A percentile compares a stretch with the other conserved stretches of the same genome.
phyloP scores from a whole-genome alignment of 2,329 filamentous ascomycete genomes.

The Paecilomyces sp. region DNA sequence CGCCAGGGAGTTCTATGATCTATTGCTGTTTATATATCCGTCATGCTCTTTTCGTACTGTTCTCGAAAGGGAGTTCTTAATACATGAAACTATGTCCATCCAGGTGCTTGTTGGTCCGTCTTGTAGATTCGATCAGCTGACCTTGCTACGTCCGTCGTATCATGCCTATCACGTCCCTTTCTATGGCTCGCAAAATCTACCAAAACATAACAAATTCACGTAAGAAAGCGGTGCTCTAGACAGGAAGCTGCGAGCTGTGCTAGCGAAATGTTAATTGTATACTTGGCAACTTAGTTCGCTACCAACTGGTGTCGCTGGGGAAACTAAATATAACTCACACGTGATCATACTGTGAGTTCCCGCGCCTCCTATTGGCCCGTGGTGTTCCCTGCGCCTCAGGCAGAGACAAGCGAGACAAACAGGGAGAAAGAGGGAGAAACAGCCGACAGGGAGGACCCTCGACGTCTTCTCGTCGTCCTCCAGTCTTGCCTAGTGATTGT shows the following conservation, averaged over 20 bases:
- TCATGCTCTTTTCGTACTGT: slow-evolving; percentile 5
- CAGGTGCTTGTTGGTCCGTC: too few species aligned
- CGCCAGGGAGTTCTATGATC: slow-evolving; percentile 1
- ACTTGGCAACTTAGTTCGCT: too few species aligned
- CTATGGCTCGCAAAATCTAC: too few species aligned
- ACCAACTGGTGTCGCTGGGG: not conserved
- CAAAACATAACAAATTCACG: too few species aligned
- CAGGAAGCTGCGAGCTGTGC: too few species aligned
- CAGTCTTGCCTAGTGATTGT: not conserved
- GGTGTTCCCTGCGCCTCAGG: not conserved
- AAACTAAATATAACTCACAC: not conserved
- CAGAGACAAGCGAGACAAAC: not conserved
- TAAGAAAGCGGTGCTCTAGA: too few species aligned
- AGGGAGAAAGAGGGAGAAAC: not conserved
- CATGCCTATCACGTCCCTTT: too few species aligned
- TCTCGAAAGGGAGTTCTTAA: not conserved
- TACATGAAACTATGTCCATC: not conserved
- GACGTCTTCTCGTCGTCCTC: not conserved
- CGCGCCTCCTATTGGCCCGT: not conserved
- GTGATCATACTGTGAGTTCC: not conserved
- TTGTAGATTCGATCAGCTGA: too few species aligned
- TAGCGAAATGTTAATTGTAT: too few species aligned
- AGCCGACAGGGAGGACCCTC: not conserved
- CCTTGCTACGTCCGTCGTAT: too few species aligned
- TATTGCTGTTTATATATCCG: slow-evolving; percentile 1